These are phyloP conservation scores for Castanea mollissima DNA, from an alignment of 306 rosid genomes.

Conservation along the genomic window DNA sequence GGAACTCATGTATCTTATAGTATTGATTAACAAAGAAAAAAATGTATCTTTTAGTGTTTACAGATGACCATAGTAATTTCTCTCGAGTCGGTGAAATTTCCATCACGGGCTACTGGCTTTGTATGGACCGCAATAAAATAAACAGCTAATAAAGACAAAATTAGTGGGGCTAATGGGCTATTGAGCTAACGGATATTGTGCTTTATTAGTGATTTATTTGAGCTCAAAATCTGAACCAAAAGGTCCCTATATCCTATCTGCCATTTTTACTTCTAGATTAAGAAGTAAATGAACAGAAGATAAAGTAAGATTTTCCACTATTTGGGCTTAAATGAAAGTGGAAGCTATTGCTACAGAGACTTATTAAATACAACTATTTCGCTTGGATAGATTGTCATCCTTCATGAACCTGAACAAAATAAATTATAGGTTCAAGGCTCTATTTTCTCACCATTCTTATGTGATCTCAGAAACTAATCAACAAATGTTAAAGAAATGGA, in stretches of 20 bases:
- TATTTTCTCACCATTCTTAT: not conserved
- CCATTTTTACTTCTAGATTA: conserved; percentile 7
- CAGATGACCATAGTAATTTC: not conserved
- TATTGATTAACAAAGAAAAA: too few relatives aligned
- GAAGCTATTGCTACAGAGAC: conserved; percentile 25
- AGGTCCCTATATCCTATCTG: not conserved
- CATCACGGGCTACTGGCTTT: not conserved
- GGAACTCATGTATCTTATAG: too few relatives aligned
- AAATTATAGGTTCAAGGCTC: not conserved
- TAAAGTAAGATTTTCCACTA: conserved; percentile 4
- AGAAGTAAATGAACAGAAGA: conserved; percentile 8
- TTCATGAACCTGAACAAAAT: conserved; percentile 7
- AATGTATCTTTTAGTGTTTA: not conserved
- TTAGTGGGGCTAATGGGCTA: not conserved
- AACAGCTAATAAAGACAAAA: not conserved
- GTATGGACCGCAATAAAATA: conserved; percentile 8
- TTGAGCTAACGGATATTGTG: not conserved
- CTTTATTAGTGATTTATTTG: not conserved
- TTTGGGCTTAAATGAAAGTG: not conserved
- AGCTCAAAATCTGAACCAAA: conserved; percentile 2
- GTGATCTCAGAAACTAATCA: conserved; percentile 16
- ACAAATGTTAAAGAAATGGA: not conserved
- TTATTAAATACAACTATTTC: conserved; percentile 6
- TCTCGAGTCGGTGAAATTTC: not conserved
- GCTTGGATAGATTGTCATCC: not conserved